Percentiles rank a stretch among this genome's conserved stretches.
Conservation (phyloP, 2,329 filamentous ascomycete species). For the Fusarium sororula region DNA sequence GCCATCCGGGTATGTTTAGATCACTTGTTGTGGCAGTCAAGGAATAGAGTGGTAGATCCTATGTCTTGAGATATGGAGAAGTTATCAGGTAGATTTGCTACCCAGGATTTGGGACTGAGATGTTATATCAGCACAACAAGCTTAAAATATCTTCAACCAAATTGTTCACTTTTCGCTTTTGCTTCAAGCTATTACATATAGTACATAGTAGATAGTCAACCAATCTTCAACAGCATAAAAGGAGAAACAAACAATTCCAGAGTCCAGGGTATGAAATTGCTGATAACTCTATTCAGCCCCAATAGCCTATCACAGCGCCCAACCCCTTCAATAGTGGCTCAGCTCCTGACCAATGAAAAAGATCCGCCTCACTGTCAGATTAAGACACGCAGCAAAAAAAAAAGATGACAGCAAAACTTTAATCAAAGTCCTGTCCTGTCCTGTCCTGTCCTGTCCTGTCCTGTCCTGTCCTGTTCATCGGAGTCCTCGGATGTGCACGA, state of each 20-base stretch:
- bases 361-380: not conserved
- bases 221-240: not conserved
- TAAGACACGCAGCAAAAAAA: not conserved
- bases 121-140: rapidly evolving
- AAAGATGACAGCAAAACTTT: not conserved
- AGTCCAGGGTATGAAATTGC: not conserved
- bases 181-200: rapidly evolving
- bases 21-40: rapidly evolving
- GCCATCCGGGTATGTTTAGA: rapidly evolving
- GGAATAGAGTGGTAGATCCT: rapidly evolving
- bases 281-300: not conserved
- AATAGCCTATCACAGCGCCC: not conserved
- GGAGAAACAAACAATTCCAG: not conserved
- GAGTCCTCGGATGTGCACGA: not conserved
- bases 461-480: not conserved
- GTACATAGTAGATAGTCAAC: not conserved
- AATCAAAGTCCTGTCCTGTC: not conserved
- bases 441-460: not conserved
- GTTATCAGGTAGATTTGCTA: too few relatives aligned
- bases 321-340: not conserved
- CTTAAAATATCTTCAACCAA: not conserved
- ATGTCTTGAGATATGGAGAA: too few relatives aligned
- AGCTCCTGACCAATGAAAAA: not conserved
- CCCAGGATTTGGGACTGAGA: not conserved
- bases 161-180: too few relatives aligned